Evolutionary conservation across 2,329 filamentous ascomycete species (phyloP), one percentile per base, ranked within the genome.

Genomic region (Fusarium beomiforme): DNA sequence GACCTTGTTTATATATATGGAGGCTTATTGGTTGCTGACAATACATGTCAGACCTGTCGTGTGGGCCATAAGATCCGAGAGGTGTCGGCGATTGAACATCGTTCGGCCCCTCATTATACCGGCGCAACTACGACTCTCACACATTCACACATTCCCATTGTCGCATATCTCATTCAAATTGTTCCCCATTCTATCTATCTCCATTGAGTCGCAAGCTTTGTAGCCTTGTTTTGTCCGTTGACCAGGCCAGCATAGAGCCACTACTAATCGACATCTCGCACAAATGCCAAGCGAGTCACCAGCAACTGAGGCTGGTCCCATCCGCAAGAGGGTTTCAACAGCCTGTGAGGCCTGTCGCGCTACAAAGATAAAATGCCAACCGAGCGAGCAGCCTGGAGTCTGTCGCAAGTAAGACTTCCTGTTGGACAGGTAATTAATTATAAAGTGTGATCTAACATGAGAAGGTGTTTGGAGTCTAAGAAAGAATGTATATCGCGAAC

Each of bases 261-360:
- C n/a, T 21, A 43, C 14, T 11, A 36, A 17, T 31, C 36, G 21
- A 24, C 42, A 42, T 33, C 3, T 19, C 23, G 8, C 19, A 36
- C 42, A 39, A 33, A 75, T 74, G 69, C 63, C 64, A 33, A 44
- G 62, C 36, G 64, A 64, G 12, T 68, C 68, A 14, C 59, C 71
- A 6, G n/a, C 56, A 39, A 49, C 26, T n/a, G 59, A 71, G 21
- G 31, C 64, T 43, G 67, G 51, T 43, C 43, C 62, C 3, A 59
- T 36, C 17, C 75, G 75, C 29, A 78, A 79, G 67, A 75, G 78
- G 42, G 51, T 76, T 19, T 74, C 74, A 21, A 81, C 88, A 79
- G 81, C 87, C 23, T 89, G 87, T 60, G 87, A 89, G 76, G 84
- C 85, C 5, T 89, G 87, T 68, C 80, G 87, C 58, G 81, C 79